Evolutionary conservation across 805 yeast genomes (phyloP).

Genomic region (Cyberlindnera veronae): DNA sequence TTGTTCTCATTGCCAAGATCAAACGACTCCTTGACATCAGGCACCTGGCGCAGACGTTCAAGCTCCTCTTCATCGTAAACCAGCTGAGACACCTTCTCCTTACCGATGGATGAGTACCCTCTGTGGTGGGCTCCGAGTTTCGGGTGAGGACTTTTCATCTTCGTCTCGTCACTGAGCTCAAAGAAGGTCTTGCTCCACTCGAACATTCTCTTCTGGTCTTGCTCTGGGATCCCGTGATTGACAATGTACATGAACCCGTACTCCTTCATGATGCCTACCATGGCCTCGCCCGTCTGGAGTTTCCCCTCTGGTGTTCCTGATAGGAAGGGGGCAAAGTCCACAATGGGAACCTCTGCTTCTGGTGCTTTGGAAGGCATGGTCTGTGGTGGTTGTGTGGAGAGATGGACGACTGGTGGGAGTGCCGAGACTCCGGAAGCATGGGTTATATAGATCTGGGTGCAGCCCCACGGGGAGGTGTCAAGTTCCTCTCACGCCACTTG

Average conservation of each 20-base stretch:
- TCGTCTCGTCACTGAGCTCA: constrained; percentile 8
- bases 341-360: constrained; percentile 28
- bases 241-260: constrained; percentile 24
- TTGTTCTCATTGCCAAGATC: constrained; percentile 22
- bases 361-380: too few relatives aligned
- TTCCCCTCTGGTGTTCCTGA: constrained; percentile 23
- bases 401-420: too few relatives aligned
- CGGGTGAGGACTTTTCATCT: constrained; percentile 24
- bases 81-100: constrained; percentile 27
- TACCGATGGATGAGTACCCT: constrained; percentile 25
- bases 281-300: constrained; percentile 20
- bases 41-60: constrained; percentile 16
- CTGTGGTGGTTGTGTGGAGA: too few relatives aligned
- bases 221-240: constrained; percentile 21
- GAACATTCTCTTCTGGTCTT: constrained; percentile 16
- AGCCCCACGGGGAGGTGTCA: too few relatives aligned
- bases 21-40: constrained; percentile 28
- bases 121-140: constrained; percentile 24
- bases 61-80: constrained; percentile 20
- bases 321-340: constrained; percentile 27
- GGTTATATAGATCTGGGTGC: too few relatives aligned
- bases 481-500: too few relatives aligned
- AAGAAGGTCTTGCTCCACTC: constrained; percentile 22
- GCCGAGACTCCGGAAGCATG: too few relatives aligned
- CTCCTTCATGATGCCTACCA: constrained; percentile 23